Base-by-base conservation (phyloP, 176 grass and related monocot genomes). In the Luzula sylvatica region DNA sequence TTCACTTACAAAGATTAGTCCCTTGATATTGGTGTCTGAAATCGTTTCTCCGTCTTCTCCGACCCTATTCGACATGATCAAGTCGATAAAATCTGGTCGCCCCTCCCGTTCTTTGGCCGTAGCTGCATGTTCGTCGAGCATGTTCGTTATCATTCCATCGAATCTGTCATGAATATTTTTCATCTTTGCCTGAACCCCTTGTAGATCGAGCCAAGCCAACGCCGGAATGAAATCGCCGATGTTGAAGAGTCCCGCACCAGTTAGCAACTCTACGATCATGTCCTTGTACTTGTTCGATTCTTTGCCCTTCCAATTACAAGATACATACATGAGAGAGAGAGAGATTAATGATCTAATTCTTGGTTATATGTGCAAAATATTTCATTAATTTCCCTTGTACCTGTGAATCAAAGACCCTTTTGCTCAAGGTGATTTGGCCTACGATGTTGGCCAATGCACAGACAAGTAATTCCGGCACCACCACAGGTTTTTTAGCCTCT, bases 271-370 rank as follows among this genome's bases (percentile, higher is more conserved):
- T 26, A 86, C 56, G 66, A 94, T 73, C 87, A 94, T 94, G 35
- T 86, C 82, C 77, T 94, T 94, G 70, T 94, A 85, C 72, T 70
- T 69, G 58, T 85, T 94, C 9, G 87, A 94, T 29, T 86, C 82
- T 32, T 67, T 66, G 0, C 87, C 87, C 43, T 94, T 72, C 20
- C 0, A 45, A 47, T 1, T 3, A 23, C 26, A 7, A 12, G 22
- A 21, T 51, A 24, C 16, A 45, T 23, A 21, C 32, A 39, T 19
- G 11, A 41, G 13, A 35, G 40, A 58, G n/a, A 13, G 11, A 4
- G 42, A 5, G 1, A 3, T 1, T 46, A 4, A 3, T 4, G 26
- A 6, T 21, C 17, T 14, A 52, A 52, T 52, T 11, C 47, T 22
- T 20, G 30, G 8, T 21, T 20, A 52, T 24, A 23, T n/a, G 13